phyloP scores from a whole-genome alignment of 73 alveolate species.

The Paramecium sexaurelia region DNA sequence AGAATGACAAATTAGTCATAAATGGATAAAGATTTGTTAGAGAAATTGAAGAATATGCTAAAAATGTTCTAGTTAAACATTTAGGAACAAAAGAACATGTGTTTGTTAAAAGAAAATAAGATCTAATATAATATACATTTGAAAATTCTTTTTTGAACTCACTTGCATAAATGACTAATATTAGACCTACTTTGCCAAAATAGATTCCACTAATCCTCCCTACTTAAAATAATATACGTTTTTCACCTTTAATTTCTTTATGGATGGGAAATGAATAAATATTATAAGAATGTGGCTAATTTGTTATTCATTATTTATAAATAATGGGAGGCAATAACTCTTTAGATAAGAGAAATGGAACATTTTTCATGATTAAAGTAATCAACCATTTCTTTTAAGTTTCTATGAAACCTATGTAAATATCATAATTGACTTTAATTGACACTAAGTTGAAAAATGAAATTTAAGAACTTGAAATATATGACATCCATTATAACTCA shows the following conservation, averaged over 20 bases:
- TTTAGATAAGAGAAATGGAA: not conserved
- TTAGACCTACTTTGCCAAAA: constrained; percentile 16
- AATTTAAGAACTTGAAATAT: not conserved
- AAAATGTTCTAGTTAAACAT: constrained; percentile 5
- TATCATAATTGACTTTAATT: not conserved
- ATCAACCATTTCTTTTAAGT: not conserved
- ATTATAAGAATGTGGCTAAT: constrained; percentile 37
- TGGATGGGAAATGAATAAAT: constrained; percentile 48
- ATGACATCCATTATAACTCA: constrained; percentile 44
- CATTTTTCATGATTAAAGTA: constrained; percentile 3
- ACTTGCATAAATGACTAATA: constrained; percentile 12
- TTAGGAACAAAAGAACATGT: constrained; percentile 22
- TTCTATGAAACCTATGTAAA: constrained; percentile 12
- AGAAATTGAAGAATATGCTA: constrained; percentile 52
- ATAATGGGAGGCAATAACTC: constrained; percentile 49
- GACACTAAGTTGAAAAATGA: not conserved
- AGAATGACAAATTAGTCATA: constrained; percentile 56
- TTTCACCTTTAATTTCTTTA: not conserved
- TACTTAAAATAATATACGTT: not conserved
- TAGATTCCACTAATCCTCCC: not conserved
- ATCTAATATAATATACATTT: not conserved
- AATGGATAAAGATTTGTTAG: constrained; percentile 53
- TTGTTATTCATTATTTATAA: constrained; percentile 42
- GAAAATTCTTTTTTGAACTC: not conserved
- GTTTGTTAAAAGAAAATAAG: constrained; percentile 20